phyloP scores from a whole-genome alignment of 768 basidiomycete species.

The Ephemerocybe angulata region DNA sequence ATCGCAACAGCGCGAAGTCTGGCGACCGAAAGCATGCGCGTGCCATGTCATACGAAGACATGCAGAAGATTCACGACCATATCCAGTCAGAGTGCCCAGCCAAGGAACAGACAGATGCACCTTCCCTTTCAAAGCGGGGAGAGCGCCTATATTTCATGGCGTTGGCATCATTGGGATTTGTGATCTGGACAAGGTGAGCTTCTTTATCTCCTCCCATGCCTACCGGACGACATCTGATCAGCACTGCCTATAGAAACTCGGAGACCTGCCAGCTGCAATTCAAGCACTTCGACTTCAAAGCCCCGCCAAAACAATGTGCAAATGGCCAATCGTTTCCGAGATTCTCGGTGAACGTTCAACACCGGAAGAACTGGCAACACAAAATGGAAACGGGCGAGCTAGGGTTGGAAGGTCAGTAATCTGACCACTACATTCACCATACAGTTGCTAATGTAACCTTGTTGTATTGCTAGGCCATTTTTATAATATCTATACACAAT shows the following conservation, averaged over 20 bases:
- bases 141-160: background rate
- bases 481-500: background rate
- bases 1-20: background rate
- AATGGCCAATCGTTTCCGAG: background rate
- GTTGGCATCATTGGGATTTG: background rate
- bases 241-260: background rate
- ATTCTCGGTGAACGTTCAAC: background rate
- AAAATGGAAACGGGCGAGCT: background rate
- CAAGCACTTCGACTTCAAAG: background rate
- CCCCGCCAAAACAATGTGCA: background rate
- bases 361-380: slow-evolving; percentile 2
- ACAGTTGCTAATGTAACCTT: background rate
- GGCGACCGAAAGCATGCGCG: background rate
- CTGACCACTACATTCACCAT: background rate
- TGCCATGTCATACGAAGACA: background rate
- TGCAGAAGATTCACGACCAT: background rate
- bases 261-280: background rate
- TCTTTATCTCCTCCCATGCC: background rate
- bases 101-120: background rate
- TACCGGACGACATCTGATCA: background rate
- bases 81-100: background rate
- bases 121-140: background rate
- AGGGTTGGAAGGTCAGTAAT: background rate
- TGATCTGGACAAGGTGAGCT: slow-evolving; percentile 1
- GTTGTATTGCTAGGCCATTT: background rate